Percentiles rank a stretch among this genome's conserved stretches.
phyloP scores from a whole-genome alignment of 345 rosid species.

The Microcos paniculata region DNA sequence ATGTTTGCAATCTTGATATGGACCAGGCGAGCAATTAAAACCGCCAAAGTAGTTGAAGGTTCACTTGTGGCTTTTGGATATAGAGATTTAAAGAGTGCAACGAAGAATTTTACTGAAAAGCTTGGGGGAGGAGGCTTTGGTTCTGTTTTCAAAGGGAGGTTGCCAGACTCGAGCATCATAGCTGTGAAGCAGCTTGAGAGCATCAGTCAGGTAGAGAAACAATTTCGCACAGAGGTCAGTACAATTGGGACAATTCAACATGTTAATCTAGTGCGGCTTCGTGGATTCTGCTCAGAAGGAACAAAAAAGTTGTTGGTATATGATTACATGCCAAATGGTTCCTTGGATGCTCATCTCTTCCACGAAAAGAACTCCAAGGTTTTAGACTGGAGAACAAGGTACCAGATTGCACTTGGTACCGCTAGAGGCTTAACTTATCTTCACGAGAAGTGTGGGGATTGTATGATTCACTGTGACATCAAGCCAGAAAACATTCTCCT shows the following conservation, averaged over 20 bases:
- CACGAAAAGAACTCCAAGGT: slow-evolving; percentile 22
- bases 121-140: slow-evolving; percentile 90
- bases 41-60: slow-evolving; percentile 49
- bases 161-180: slow-evolving; percentile 60
- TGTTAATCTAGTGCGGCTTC: slow-evolving; percentile 76
- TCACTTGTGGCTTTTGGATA: slow-evolving; percentile 65
- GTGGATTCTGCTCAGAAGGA: slow-evolving; percentile 83
- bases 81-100: slow-evolving; percentile 61
- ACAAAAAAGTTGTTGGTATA: slow-evolving; percentile 58
- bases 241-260: slow-evolving; percentile 82
- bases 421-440: slow-evolving; percentile 81
- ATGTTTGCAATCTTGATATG: slow-evolving; percentile 39
- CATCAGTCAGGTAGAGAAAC: slow-evolving; percentile 85
- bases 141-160: slow-evolving; percentile 73
- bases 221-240: slow-evolving; percentile 72
- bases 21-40: slow-evolving; percentile 28
- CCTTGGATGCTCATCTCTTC: slow-evolving; percentile 65
- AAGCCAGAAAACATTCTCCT: slow-evolving; percentile 87
- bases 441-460: slow-evolving; percentile 80
- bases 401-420: slow-evolving; percentile 64
- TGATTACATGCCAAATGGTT: slow-evolving; percentile 79
- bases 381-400: slow-evolving; percentile 65
- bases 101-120: slow-evolving; percentile 74
- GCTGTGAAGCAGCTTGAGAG: slow-evolving; percentile 86
- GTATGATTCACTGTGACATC: slow-evolving; percentile 87